Percentiles rank a stretch among this genome's conserved stretches.
Conservation (phyloP, 257 asterid species). For the Nemophila menziesii region DNA sequence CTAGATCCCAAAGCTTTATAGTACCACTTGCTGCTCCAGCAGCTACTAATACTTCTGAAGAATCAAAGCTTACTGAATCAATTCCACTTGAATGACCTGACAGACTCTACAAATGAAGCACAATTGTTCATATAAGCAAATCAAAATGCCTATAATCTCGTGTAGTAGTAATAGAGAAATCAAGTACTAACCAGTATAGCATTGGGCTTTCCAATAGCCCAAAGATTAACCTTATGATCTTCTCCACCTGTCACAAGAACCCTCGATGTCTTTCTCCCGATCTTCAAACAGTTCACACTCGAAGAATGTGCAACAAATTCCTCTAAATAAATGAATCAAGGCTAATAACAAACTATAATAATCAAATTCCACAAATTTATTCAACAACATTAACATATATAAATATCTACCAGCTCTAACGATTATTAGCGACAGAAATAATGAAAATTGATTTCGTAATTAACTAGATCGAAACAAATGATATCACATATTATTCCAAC, state of each 20-base stretch:
- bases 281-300: constrained; percentile 91
- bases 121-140: constrained; percentile 2
- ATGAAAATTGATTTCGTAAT: too few relatives aligned
- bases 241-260: constrained; percentile 98
- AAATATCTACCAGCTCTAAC: not conserved
- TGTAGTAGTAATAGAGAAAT: too few relatives aligned
- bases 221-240: constrained; percentile 95
- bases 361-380: too few relatives aligned
- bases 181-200: constrained; percentile 72
- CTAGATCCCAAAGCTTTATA: constrained; percentile 96
- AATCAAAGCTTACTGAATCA: constrained; percentile 95
- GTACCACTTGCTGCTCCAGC: constrained; percentile 99
- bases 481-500: not conserved
- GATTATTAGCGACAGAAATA: not conserved
- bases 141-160: not conserved
- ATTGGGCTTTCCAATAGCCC: constrained; percentile 99
- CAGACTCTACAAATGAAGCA: constrained; percentile 63
- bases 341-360: constrained; percentile 17
- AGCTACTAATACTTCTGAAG: constrained; percentile 90
- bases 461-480: not conserved
- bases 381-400: too few relatives aligned
- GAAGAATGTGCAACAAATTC: constrained; percentile 97
- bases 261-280: constrained; percentile 88
- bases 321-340: constrained; percentile 60
- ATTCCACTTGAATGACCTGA: constrained; percentile 98